Evolutionary conservation across 768 basidiomycete species (phyloP).

Genomic region (Russula ochroleuca): DNA sequence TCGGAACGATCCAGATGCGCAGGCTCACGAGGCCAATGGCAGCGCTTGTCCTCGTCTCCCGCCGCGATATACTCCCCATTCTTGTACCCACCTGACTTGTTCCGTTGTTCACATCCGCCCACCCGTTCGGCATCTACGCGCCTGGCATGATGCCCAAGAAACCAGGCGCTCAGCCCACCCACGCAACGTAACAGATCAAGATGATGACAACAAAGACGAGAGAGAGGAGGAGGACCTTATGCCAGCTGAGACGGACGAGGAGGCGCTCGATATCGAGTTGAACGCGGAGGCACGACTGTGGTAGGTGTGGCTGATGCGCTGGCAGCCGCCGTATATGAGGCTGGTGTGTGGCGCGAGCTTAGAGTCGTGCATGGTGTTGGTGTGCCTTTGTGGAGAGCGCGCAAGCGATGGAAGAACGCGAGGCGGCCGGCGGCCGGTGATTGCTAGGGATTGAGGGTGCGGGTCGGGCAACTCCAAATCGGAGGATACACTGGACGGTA

Average conservation of each 20-base stretch:
- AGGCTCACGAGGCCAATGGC: too few species aligned
- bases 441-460: neutral
- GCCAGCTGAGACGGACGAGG: slow-evolving; percentile 37
- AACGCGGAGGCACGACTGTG: slow-evolving; percentile 41
- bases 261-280: slow-evolving; percentile 40
- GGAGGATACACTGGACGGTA: too few species aligned
- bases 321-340: slow-evolving; percentile 38
- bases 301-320: slow-evolving; percentile 39
- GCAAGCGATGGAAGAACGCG: slow-evolving; percentile 13
- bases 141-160: too few species aligned
- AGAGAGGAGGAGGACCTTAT: slow-evolving; percentile 27
- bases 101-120: too few species aligned
- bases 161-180: too few species aligned
- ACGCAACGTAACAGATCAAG: neutral
- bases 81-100: too few species aligned
- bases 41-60: too few species aligned
- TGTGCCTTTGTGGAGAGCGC: too few species aligned
- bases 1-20: too few species aligned
- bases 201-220: neutral
- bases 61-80: too few species aligned
- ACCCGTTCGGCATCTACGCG: too few species aligned
- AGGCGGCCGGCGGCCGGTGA: neutral
- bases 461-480: neutral
- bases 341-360: slow-evolving; percentile 38
- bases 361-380: neutral